These are phyloP conservation scores for Fistulinella cinereoalba DNA, from an alignment of 1,284 basidiomycete genomes.

Conservation along the genomic window DNA sequence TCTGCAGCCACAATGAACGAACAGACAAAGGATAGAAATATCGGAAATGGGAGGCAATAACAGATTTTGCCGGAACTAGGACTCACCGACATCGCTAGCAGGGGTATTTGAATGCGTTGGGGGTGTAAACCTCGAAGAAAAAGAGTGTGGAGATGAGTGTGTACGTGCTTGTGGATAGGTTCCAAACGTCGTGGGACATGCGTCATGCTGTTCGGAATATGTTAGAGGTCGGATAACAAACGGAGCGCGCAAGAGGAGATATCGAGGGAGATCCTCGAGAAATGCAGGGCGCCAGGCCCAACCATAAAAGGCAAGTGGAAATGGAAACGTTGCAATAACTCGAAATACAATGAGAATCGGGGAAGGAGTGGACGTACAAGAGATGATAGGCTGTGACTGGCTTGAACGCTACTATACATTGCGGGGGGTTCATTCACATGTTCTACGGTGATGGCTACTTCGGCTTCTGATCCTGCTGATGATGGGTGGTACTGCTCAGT, in stretches of 20 bases:
- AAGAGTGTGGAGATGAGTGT: constrained; percentile 20
- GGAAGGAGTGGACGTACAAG: constrained; percentile 20
- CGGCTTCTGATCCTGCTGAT: constrained; percentile 2
- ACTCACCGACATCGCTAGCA: constrained; percentile 29
- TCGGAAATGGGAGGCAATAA: too few species aligned
- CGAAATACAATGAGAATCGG: neutral
- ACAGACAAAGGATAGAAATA: neutral
- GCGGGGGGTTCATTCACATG: constrained; percentile 8
- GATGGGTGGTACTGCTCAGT: constrained; percentile 7
- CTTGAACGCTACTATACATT: constrained; percentile 16
- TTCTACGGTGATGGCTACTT: constrained; percentile 17
- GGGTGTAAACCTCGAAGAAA: constrained; percentile 21
- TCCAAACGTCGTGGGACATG: constrained; percentile 1
- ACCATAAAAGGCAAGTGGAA: too few species aligned
- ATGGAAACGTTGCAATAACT: too few species aligned
- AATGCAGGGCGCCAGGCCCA: too few species aligned
- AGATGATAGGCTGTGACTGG: constrained; percentile 20
- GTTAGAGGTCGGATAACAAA: neutral
- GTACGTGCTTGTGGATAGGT: constrained; percentile 5
- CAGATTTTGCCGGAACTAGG: neutral
- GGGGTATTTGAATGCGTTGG: constrained; percentile 26
- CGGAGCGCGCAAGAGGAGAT: constrained; percentile 3
- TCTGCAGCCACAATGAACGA: too few species aligned
- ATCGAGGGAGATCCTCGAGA: neutral
- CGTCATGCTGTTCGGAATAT: constrained; percentile 21